A percentile compares a stretch with the other conserved stretches of the same genome.
These are phyloP conservation scores for Drosera capensis DNA, from an alignment of 148 eudicot species.

Conservation along the genomic window DNA sequence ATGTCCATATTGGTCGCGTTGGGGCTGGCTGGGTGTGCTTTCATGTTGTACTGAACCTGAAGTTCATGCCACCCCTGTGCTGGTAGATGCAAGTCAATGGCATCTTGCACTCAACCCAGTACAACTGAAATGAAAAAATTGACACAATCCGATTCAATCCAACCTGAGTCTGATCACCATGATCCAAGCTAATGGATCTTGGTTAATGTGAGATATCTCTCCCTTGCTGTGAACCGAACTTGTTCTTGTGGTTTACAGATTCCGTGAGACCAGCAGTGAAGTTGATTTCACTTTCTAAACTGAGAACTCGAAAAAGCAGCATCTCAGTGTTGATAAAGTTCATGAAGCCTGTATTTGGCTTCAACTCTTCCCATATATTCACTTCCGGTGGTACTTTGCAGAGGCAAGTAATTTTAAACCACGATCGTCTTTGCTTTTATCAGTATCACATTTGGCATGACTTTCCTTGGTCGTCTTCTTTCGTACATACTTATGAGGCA, in stretches of 20 bases:
- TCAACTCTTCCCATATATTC: conserved; percentile 65
- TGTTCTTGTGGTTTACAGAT: conserved; percentile 37
- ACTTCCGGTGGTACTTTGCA: conserved; percentile 53
- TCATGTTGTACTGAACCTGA: too few relatives aligned
- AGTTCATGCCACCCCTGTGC: too few relatives aligned
- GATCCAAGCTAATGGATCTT: too few relatives aligned
- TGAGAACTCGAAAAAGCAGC: conserved; percentile 48
- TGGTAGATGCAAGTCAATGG: too few relatives aligned
- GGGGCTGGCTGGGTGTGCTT: too few relatives aligned
- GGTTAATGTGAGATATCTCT: too few relatives aligned
- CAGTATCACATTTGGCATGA: background rate
- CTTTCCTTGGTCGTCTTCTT: too few relatives aligned
- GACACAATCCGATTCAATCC: too few relatives aligned
- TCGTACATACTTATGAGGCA: background rate
- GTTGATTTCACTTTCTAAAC: conserved; percentile 49
- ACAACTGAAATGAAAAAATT: too few relatives aligned
- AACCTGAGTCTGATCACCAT: background rate
- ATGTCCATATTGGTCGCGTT: too few relatives aligned
- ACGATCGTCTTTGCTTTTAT: background rate
- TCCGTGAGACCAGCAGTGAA: conserved; percentile 56
- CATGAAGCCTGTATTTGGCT: conserved; percentile 75
- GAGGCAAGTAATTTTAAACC: conserved; percentile 21
- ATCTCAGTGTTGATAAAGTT: conserved; percentile 46
- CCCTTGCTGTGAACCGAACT: too few relatives aligned
- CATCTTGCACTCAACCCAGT: too few relatives aligned